phyloP scores from a whole-genome alignment of 1,284 basidiomycete genomes.

The Malassezia restricta region DNA sequence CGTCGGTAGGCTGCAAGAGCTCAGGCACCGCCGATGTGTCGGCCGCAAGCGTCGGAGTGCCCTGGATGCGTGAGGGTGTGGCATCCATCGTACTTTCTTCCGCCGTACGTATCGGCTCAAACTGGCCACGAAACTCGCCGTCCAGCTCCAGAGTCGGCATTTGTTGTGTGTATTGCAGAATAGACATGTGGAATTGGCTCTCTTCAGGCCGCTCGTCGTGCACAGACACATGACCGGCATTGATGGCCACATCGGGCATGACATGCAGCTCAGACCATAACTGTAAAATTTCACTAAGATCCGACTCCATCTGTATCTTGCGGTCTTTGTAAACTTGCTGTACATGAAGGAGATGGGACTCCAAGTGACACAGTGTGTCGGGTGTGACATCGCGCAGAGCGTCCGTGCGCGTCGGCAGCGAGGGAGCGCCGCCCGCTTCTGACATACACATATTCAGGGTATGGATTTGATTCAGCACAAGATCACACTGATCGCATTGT shows the following conservation, averaged over 20 bases:
- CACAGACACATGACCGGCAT: conserved; percentile 17
- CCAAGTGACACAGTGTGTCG: conserved; percentile 17
- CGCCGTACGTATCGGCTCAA: conserved; percentile 14
- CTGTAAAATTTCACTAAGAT: conserved; percentile 30
- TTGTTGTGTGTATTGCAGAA: conserved; percentile 31
- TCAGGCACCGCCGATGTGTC: conserved; percentile 1
- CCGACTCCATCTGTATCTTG: conserved; percentile 23
- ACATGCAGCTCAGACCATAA: conserved; percentile 38
- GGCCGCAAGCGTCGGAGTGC: conserved; percentile 14
- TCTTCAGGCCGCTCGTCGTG: conserved; percentile 11
- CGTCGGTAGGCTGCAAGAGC: conserved; percentile 18
- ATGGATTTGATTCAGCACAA: not conserved
- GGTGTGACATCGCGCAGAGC: conserved; percentile 22
- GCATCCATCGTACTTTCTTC: conserved; percentile 17
- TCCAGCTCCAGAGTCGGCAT: conserved; percentile 20
- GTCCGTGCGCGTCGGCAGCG: not conserved
- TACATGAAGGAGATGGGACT: conserved; percentile 27
- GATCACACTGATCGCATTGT: conserved; percentile 4
- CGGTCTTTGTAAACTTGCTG: conserved; percentile 27
- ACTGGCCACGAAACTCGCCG: conserved; percentile 23
- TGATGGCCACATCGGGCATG: conserved; percentile 21
- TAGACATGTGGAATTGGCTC: conserved; percentile 22
- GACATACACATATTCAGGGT: conserved; percentile 13
- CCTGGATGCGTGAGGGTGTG: conserved; percentile 22
- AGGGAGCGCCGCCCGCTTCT: conserved; percentile 2